These are phyloP conservation scores for Pseudocercospora pini-densiflorae DNA, from an alignment of 2,329 filamentous ascomycete genomes.

Conservation along the genomic window DNA sequence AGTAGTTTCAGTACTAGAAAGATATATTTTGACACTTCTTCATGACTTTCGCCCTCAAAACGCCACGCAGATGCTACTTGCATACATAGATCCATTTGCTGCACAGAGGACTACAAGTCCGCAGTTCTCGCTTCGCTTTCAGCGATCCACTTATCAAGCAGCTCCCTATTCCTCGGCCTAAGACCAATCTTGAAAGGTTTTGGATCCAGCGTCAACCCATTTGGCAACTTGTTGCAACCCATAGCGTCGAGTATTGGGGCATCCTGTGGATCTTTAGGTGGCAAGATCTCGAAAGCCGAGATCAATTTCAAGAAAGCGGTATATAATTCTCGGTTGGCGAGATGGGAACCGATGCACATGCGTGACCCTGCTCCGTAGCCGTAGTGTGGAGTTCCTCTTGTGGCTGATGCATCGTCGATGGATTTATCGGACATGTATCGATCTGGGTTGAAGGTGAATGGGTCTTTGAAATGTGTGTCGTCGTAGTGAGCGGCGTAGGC, in stretches of 20 bases:
- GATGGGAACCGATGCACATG: slow-evolving; percentile 47
- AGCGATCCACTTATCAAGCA: slow-evolving; percentile 52
- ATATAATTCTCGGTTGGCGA: slow-evolving; percentile 47
- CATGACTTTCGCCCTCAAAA: neutral
- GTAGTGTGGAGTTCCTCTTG: slow-evolving; percentile 54
- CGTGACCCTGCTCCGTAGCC: slow-evolving; percentile 51
- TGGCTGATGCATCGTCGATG: slow-evolving; percentile 44
- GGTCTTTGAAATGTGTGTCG: slow-evolving; percentile 66
- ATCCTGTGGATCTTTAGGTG: slow-evolving; percentile 47
- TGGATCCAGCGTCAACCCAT: slow-evolving; percentile 54
- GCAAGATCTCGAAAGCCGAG: slow-evolving; percentile 51
- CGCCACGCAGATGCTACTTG: neutral
- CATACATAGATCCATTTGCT: neutral
- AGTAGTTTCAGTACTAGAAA: neutral
- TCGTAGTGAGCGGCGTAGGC: slow-evolving; percentile 78
- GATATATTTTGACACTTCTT: neutral
- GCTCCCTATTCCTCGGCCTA: slow-evolving; percentile 46
- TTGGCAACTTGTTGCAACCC: slow-evolving; percentile 52
- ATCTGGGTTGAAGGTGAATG: slow-evolving; percentile 69
- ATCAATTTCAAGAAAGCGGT: slow-evolving; percentile 56
- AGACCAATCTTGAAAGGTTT: slow-evolving; percentile 57
- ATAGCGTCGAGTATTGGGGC: slow-evolving; percentile 51
- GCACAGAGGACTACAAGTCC: slow-evolving; percentile 17
- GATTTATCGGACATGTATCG: slow-evolving; percentile 65
- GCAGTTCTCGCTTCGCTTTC: slow-evolving; percentile 53